Conservation (phyloP, 345 rosid species). For the Eutrema yunnanense region DNA sequence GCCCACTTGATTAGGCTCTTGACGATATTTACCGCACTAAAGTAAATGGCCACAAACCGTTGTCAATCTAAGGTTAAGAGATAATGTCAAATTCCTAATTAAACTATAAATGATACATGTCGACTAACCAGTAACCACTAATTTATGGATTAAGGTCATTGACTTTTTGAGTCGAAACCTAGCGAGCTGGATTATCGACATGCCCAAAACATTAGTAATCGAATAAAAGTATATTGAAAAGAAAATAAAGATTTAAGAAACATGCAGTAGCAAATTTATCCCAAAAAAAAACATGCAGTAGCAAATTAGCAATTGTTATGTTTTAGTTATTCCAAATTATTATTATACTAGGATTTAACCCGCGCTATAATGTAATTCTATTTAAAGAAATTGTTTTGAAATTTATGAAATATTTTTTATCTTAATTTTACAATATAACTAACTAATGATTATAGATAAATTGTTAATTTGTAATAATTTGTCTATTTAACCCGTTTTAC, state of each 20-base stretch:
- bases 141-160: too few species aligned
- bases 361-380: too few species aligned
- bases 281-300: too few species aligned
- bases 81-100: background rate
- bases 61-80: background rate
- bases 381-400: too few species aligned
- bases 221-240: background rate
- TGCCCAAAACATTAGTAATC: background rate
- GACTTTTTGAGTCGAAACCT: background rate
- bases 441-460: too few species aligned
- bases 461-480: too few species aligned
- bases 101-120: background rate
- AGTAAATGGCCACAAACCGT: background rate
- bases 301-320: background rate
- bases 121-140: background rate
- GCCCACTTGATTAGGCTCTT: background rate
- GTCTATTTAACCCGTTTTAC: too few species aligned
- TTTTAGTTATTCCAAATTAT: too few species aligned
- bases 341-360: too few species aligned
- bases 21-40: background rate
- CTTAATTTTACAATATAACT: too few species aligned
- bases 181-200: background rate
- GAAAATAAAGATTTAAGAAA: background rate
- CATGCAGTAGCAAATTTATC: background rate
- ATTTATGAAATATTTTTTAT: too few species aligned